These are phyloP conservation scores for Beta lomatogona DNA, from an alignment of 179 eudicot species.

Conservation along the genomic window DNA sequence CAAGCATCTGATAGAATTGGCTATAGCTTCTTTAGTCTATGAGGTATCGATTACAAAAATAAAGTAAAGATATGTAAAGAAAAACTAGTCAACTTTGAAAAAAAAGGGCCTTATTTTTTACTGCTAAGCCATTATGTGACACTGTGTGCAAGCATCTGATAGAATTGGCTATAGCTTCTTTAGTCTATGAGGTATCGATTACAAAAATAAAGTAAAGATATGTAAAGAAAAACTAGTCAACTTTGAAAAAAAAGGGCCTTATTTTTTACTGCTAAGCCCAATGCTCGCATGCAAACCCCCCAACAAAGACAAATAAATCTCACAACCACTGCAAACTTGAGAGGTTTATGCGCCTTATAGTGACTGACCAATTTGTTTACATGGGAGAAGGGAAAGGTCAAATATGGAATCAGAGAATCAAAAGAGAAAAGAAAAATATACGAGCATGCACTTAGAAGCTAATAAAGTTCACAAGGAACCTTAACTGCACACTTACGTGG, in stretches of 20 bases:
- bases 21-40: not conserved
- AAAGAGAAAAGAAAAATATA: not conserved
- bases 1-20: not conserved
- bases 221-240: not conserved
- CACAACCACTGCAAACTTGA: not conserved
- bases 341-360: not conserved
- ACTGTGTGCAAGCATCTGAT: not conserved
- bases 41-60: not conserved
- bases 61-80: not conserved
- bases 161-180: not conserved
- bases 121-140: too few species aligned
- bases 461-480: conserved; percentile 1
- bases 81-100: not conserved
- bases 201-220: not conserved
- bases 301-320: not conserved
- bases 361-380: not conserved
- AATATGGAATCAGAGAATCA: not conserved
- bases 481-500: conserved; percentile 63
- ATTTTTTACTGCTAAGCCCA: too few species aligned
- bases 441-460: not conserved
- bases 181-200: not conserved
- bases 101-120: too few species aligned
- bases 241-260: too few species aligned
- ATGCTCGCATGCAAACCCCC: too few species aligned
- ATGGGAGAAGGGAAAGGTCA: not conserved